phyloP scores from a whole-genome alignment of 2,329 filamentous ascomycete genomes.

The Sclerotinia nivalis region DNA sequence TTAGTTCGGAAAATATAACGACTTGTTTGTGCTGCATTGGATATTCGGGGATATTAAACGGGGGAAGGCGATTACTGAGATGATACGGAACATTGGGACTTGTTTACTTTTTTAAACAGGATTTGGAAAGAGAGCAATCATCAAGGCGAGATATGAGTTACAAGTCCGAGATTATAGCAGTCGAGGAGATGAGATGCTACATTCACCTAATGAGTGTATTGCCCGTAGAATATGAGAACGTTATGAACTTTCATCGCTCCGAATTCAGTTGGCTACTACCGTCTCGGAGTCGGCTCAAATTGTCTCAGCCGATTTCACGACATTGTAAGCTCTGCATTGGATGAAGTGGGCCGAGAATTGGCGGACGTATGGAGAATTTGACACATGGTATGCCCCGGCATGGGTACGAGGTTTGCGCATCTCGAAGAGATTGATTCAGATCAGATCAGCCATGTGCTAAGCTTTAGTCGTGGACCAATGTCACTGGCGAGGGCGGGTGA shows the following conservation, averaged over 20 bases:
- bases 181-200: background rate
- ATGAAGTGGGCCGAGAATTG: background rate
- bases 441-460: background rate
- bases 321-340: background rate
- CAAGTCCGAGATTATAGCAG: background rate
- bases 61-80: background rate
- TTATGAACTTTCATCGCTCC: background rate
- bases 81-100: background rate
- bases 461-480: background rate
- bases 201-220: background rate
- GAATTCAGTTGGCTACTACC: background rate
- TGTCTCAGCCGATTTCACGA: background rate
- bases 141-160: background rate
- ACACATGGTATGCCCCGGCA: too few species aligned
- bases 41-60: background rate
- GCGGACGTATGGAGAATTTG: too few species aligned
- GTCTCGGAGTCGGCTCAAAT: background rate
- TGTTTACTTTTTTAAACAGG: background rate
- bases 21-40: background rate
- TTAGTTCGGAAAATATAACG: background rate
- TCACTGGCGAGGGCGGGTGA: background rate
- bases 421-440: background rate
- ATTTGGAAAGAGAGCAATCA: background rate
- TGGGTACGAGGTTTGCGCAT: background rate
- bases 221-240: background rate